Evolutionary conservation across 345 rosid species (phyloP).

Genomic region (Brassica incana): DNA sequence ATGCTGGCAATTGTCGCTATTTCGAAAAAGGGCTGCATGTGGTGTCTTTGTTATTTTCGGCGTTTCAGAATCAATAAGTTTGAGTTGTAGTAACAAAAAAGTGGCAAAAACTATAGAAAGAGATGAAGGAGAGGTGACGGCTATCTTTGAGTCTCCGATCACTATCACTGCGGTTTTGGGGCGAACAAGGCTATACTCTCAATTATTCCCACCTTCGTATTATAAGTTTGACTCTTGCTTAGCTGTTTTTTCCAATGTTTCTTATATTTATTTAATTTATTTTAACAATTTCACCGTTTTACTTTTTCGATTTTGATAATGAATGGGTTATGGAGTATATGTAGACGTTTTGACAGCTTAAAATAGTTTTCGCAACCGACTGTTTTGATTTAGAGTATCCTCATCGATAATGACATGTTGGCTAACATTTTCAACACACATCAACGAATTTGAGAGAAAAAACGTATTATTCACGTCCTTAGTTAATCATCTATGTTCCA

Average conservation of each 20-base stretch:
- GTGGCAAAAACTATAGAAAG: neutral
- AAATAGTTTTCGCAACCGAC: neutral
- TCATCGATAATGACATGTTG: too few species aligned
- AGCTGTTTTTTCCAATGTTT: neutral
- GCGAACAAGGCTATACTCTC: neutral
- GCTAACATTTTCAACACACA: neutral
- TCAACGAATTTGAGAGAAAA: neutral
- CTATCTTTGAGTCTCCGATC: neutral
- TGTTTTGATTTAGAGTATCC: neutral
- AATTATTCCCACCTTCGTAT: neutral
- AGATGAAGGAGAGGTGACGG: neutral
- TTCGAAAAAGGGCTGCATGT: neutral
- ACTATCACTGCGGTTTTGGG: neutral
- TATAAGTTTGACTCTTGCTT: neutral
- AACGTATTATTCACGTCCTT: too few species aligned
- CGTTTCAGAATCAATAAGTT: neutral
- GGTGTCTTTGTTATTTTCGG: neutral
- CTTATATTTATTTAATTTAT: neutral
- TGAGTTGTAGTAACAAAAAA: neutral
- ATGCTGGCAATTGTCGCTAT: neutral
- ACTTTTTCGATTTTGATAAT: neutral
- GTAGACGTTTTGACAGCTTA: neutral
- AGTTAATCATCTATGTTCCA: too few species aligned
- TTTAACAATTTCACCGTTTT: neutral
- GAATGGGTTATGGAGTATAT: neutral